Conservation (phyloP, 2,329 filamentous ascomycete genomes). For the Beauveria pseudobassiana region DNA sequence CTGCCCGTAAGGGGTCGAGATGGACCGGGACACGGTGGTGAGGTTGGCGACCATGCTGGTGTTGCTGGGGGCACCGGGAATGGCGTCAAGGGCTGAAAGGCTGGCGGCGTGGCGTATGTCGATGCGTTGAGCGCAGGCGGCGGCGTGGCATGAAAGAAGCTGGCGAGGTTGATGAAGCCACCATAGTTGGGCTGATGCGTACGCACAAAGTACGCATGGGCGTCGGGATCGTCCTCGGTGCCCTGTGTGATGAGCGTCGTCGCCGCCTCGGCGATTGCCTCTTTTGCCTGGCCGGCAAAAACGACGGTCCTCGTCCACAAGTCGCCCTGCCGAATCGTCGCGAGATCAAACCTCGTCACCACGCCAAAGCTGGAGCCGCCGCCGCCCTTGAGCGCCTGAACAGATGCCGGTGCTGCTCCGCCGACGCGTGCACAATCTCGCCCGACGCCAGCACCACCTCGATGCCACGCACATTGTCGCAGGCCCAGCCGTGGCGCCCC, state of each 20-base stretch:
- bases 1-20: constrained; percentile 18
- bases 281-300: constrained; percentile 13
- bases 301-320: constrained; percentile 21
- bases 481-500: constrained; percentile 20
- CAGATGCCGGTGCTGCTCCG: constrained; percentile 29
- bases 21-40: constrained; percentile 17
- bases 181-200: constrained; percentile 6
- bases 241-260: constrained; percentile 13
- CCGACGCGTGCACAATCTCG: constrained; percentile 33
- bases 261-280: constrained; percentile 14
- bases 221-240: constrained; percentile 15
- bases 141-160: constrained; percentile 15
- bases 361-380: constrained; percentile 34
- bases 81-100: constrained; percentile 17
- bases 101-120: constrained; percentile 11
- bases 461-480: constrained; percentile 35
- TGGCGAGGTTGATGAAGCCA: constrained; percentile 12
- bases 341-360: constrained; percentile 24
- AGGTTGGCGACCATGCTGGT: constrained; percentile 19
- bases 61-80: constrained; percentile 17
- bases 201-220: constrained; percentile 18
- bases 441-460: constrained; percentile 42
- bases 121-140: background rate
- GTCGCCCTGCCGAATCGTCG: constrained; percentile 20
- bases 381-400: constrained; percentile 38